Conservation (phyloP, 345 rosid genomes). For the Erucastrum elatum region DNA sequence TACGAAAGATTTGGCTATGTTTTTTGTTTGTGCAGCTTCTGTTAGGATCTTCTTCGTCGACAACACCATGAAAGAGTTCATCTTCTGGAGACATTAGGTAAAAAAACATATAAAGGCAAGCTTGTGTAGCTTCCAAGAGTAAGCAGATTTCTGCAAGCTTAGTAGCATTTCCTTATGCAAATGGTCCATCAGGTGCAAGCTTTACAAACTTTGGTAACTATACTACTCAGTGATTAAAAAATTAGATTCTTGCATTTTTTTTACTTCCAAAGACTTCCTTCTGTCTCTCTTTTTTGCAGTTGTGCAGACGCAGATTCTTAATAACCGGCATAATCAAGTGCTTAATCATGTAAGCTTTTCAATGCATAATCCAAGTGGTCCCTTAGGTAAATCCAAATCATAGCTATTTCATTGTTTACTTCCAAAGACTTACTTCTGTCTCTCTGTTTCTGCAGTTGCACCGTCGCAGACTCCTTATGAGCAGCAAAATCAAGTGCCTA, state of each 20-base stretch:
- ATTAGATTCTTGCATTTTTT: too few species aligned
- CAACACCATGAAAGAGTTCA: background rate
- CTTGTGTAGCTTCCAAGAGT: background rate
- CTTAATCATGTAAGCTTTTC: background rate
- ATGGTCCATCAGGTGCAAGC: too few species aligned
- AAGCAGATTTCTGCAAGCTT: background rate
- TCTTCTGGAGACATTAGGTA: background rate
- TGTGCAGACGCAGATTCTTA: background rate
- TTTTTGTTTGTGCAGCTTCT: background rate
- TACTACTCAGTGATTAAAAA: too few species aligned
- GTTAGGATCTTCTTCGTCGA: background rate
- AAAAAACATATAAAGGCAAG: too few species aligned
- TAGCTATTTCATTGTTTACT: too few species aligned
- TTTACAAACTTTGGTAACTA: background rate
- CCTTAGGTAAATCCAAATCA: slow-evolving; percentile 8
- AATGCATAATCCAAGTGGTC: background rate
- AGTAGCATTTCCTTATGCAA: background rate
- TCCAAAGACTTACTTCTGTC: too few species aligned
- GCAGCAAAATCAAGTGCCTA: too few species aligned
- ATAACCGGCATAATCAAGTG: background rate
- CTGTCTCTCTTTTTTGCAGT: background rate
- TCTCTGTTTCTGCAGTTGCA: too few species aligned
- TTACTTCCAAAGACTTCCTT: too few species aligned
- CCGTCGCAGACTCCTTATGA: too few species aligned
- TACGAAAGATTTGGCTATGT: background rate